These are phyloP conservation scores for Microbotryomycetes sp. DNA, from an alignment of 1,284 basidiomycete species.

Conservation along the genomic window DNA sequence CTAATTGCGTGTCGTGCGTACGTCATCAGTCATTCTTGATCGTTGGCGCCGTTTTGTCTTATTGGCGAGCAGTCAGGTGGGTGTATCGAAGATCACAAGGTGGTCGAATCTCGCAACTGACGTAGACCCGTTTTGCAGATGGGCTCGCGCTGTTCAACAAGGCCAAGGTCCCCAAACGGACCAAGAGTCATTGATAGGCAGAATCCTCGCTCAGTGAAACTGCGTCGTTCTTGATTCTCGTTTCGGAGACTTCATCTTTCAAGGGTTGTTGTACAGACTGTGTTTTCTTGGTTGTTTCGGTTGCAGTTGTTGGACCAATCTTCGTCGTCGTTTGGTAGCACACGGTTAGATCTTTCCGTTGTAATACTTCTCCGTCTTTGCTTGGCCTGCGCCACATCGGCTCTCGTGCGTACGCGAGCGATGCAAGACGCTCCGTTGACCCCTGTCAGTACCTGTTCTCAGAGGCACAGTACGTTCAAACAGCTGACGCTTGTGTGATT, in stretches of 20 bases:
- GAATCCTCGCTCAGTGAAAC: not conserved
- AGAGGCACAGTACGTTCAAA: too few relatives aligned
- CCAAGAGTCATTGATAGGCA: conserved; percentile 5
- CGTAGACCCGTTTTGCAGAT: not conserved
- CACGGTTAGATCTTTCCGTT: too few relatives aligned
- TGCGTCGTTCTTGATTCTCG: too few relatives aligned
- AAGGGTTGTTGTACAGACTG: not conserved
- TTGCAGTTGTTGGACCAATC: too few relatives aligned
- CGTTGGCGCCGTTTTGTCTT: conserved; percentile 22
- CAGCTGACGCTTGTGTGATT: too few relatives aligned
- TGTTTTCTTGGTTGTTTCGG: not conserved
- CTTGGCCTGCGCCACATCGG: too few relatives aligned
- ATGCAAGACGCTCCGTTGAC: not conserved
- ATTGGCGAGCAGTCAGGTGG: conserved; percentile 32
- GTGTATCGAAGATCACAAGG: not conserved
- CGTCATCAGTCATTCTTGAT: conserved; percentile 29
- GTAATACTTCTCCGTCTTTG: too few relatives aligned
- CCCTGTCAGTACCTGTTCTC: not conserved
- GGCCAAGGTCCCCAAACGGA: conserved; percentile 19
- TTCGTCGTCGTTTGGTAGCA: too few relatives aligned
- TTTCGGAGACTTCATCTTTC: too few relatives aligned
- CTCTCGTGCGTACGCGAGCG: too few relatives aligned
- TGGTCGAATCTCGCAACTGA: not conserved
- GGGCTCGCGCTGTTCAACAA: conserved; percentile 15
- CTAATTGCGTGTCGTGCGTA: too few relatives aligned